Conservation (phyloP, 495 filamentous ascomycete genomes). For the Friedmanniomyces simplex region DNA sequence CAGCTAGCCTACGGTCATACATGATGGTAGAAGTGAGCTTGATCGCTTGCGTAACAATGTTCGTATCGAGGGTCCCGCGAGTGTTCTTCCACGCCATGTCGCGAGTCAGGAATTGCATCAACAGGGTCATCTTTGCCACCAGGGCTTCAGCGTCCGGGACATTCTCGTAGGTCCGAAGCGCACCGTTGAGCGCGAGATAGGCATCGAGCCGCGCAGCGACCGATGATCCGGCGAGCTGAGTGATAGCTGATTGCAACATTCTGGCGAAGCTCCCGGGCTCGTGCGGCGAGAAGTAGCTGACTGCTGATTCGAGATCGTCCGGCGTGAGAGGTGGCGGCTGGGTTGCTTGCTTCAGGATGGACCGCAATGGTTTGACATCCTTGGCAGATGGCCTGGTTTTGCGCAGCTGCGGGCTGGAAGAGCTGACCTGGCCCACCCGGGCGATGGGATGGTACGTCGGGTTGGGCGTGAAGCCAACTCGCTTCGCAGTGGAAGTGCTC, state of each 20-base stretch:
- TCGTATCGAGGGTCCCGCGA: slow-evolving; percentile 33
- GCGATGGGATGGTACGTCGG: slow-evolving; percentile 56
- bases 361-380: slow-evolving; percentile 61
- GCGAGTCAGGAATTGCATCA: slow-evolving; percentile 68
- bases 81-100: slow-evolving; percentile 38
- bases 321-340: slow-evolving; percentile 17
- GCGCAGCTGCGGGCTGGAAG: slow-evolving; percentile 36
- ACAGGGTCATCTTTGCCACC: slow-evolving; percentile 58
- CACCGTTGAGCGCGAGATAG: slow-evolving; percentile 67
- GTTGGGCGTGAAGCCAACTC: slow-evolving; percentile 47
- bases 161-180: slow-evolving; percentile 59
- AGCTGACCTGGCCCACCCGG: slow-evolving; percentile 38
- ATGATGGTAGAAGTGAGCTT: slow-evolving; percentile 64
- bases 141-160: slow-evolving; percentile 64
- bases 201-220: slow-evolving; percentile 67
- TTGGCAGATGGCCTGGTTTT: slow-evolving; percentile 47
- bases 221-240: slow-evolving; percentile 64
- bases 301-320: slow-evolving; percentile 21
- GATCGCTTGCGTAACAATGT: slow-evolving; percentile 63
- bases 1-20: slow-evolving; percentile 53
- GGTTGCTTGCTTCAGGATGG: slow-evolving; percentile 65
- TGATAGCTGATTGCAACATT: slow-evolving; percentile 75
- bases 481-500: slow-evolving; percentile 45
- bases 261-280: slow-evolving; percentile 42
- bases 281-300: slow-evolving; percentile 26